A percentile compares a stretch with the other conserved stretches of the same genome.
Evolutionary conservation across 169 alveolate species (phyloP).

Genomic region (Plasmodium coatneyi): DNA sequence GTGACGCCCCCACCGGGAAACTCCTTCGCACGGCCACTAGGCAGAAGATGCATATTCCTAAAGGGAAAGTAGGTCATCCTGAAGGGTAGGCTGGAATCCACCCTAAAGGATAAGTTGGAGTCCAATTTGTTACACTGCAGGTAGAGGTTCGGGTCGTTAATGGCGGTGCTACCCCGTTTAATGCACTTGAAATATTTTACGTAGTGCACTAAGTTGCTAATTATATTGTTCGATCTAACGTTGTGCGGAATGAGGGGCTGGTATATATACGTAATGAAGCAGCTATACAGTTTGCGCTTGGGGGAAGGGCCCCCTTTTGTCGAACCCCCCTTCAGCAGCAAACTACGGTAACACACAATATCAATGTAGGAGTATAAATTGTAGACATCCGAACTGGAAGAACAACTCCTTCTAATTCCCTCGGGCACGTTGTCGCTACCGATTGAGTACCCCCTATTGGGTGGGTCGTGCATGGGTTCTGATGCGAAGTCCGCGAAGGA

Average conservation of each 20-base stretch:
- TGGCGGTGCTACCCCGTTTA: neutral
- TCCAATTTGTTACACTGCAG: conserved; percentile 57
- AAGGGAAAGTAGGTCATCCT: conserved; percentile 32
- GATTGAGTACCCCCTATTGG: neutral
- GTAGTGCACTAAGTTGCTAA: conserved; percentile 41
- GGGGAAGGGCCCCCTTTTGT: neutral
- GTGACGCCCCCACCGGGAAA: no score
- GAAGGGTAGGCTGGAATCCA: conserved; percentile 13
- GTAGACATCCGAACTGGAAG: conserved; percentile 11
- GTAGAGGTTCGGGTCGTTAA: conserved; percentile 59
- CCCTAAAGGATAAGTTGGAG: neutral
- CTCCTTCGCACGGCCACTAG: neutral
- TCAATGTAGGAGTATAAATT: conserved; percentile 47
- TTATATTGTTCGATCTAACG: conserved; percentile 52
- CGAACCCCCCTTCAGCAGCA: neutral
- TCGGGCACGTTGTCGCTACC: neutral
- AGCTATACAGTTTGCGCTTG: conserved; percentile 21
- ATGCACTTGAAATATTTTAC: conserved; percentile 45
- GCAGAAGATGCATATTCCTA: neutral
- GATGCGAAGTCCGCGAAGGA: neutral
- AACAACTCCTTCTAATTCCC: neutral
- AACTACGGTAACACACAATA: conserved; percentile 35
- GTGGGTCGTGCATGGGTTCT: neutral
- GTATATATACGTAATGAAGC: conserved; percentile 29
- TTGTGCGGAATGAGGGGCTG: conserved; percentile 69